phyloP scores from a whole-genome alignment of 73 alveolate genomes.

The Breviolum minutum region DNA sequence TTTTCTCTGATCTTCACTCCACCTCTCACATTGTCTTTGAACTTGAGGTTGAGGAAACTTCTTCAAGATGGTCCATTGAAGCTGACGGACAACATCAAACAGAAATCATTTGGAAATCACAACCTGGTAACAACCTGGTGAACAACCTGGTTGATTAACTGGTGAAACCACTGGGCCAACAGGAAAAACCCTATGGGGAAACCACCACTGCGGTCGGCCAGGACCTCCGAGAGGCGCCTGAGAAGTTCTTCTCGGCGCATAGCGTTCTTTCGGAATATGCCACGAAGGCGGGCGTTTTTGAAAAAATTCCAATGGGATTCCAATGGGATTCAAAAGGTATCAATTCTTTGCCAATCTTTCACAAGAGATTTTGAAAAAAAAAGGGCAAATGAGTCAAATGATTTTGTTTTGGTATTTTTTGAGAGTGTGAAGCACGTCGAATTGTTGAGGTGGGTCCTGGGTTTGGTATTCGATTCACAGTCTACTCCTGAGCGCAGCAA shows the following conservation, averaged over 20 bases:
- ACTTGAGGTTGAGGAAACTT: constrained; percentile 23
- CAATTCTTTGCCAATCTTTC: background rate
- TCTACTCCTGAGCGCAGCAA: background rate
- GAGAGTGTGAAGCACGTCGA: no score
- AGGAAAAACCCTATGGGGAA: no score
- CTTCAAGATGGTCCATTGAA: constrained; percentile 26
- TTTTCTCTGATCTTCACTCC: background rate
- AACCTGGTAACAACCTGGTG: background rate
- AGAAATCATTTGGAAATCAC: background rate
- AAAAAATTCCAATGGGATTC: background rate
- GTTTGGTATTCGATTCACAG: constrained; percentile 85
- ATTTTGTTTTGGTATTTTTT: no score
- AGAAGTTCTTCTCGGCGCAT: constrained; percentile 85
- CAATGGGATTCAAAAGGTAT: background rate
- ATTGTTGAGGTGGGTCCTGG: constrained; percentile 62
- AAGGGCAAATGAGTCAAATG: background rate
- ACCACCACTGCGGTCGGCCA: background rate
- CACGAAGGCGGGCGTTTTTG: background rate
- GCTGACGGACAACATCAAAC: background rate
- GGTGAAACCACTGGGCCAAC: background rate
- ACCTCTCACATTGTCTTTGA: background rate
- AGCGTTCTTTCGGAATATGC: constrained; percentile 65
- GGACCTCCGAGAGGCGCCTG: constrained; percentile 82
- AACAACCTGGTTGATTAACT: background rate
- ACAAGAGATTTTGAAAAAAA: background rate